These are phyloP conservation scores for Melanomma pulvis-pyrius DNA, from an alignment of 495 filamentous ascomycete species.

Conservation along the genomic window DNA sequence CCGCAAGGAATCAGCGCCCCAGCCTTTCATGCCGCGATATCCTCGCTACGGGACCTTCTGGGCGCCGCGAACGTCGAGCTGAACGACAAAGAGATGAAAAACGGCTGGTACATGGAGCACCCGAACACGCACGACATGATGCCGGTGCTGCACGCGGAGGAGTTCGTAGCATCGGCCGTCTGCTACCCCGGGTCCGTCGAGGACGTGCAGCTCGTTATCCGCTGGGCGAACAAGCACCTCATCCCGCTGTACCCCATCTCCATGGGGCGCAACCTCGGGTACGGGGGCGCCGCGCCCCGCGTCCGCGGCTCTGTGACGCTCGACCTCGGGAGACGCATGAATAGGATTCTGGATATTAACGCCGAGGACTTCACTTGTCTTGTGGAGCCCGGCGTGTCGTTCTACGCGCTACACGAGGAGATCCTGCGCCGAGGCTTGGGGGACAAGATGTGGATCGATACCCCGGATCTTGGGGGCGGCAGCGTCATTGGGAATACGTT, in stretches of 20 bases:
- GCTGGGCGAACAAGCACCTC: constrained; percentile 28
- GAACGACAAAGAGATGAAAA: constrained; percentile 27
- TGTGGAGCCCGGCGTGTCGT: constrained; percentile 57
- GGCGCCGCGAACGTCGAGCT: constrained; percentile 13
- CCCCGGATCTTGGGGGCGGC: constrained; percentile 60
- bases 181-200: constrained; percentile 19
- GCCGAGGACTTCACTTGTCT: constrained; percentile 37
- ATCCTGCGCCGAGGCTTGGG: constrained; percentile 51
- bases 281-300: constrained; percentile 30
- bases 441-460: constrained; percentile 56
- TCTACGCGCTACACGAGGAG: constrained; percentile 56
- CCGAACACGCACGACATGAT: constrained; percentile 36
- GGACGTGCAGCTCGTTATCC: constrained; percentile 18
- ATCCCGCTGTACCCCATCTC: constrained; percentile 26
- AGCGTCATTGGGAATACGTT: constrained; percentile 59
- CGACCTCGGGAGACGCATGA: constrained; percentile 37
- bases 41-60: background rate
- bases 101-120: constrained; percentile 36
- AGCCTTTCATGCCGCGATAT: constrained; percentile 20
- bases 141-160: constrained; percentile 20
- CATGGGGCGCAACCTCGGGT: constrained; percentile 27
- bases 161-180: constrained; percentile 25
- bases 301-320: constrained; percentile 28
- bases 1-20: constrained; percentile 22
- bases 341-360: constrained; percentile 41